Evolutionary conservation across 1,284 basidiomycete genomes (phyloP), one percentile per base, ranked within the genome.

Genomic region (Naganishia cerealis): DNA sequence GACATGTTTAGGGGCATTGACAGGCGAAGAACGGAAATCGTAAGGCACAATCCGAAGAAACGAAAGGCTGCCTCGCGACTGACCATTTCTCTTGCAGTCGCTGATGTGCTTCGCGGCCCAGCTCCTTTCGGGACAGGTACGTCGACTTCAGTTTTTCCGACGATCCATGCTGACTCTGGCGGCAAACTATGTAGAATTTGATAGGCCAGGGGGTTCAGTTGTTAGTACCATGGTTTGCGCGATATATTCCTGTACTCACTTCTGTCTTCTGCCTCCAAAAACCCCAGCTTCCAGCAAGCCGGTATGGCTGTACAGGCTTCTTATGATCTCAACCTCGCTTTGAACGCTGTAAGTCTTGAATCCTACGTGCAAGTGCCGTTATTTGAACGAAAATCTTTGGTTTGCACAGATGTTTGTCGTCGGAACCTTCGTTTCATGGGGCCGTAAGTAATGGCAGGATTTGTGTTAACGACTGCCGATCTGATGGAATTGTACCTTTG

Each of bases 361-460:
- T 29, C 57, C 73, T 48, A 57, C 18, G 8, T 26, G 4, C 72
- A 33, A 36, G 36, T 2, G 26, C 3, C n/a, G 57, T 76, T 76
- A 36, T 75, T 76, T 0, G 62, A 75, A 5, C 21, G n/a, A 24
- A 18, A 67, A 63, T 65, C 40, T 74, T 29, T 9, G 3, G 24
- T 10, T 26, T 18, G 21, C 15, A 26, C 15, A 67, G 58, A 72
- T 72, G 72, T 72, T 71, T 54, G 67, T 71, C 40, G 68, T 77
- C 63, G 80, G 80, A 29, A 79, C 79, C 2, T 70, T 80, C 69
- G 68, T 70, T 36, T 76, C 75, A 0, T 81, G 80, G 80, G 53
- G 57, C 16, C 53, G 67, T 68, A 42, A 53, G 67, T 68, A 24
- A 15, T 26, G 29, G 24, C 39, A 4, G 24, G 15, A 33, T 18